phyloP scores from a whole-genome alignment of 768 basidiomycete genomes.

The Myochromella boudieri region DNA sequence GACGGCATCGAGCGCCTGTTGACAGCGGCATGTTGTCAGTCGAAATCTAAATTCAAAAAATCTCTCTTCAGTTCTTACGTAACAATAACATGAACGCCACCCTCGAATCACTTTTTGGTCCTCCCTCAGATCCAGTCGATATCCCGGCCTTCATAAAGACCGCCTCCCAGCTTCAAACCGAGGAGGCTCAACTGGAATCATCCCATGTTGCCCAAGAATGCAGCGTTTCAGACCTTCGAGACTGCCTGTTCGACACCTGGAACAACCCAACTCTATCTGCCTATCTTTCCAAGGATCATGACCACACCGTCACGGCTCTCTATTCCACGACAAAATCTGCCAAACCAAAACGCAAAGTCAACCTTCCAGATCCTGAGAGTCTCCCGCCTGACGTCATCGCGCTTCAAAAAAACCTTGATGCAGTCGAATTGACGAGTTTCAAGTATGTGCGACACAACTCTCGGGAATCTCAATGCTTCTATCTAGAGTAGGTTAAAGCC shows the following conservation, averaged over 20 bases:
- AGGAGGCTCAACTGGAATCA: conserved; percentile 5
- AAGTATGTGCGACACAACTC: conserved; percentile 40
- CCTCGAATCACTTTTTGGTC: conserved; percentile 59
- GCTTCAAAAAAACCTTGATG: conserved; percentile 53
- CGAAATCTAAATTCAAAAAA: conserved; percentile 2
- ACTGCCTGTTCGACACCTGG: conserved; percentile 46
- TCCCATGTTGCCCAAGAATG: conserved; percentile 24
- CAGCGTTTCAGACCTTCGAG: conserved; percentile 55
- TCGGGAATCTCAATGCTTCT: neutral
- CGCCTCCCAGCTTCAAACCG: conserved; percentile 19
- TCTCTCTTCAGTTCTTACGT: conserved; percentile 5
- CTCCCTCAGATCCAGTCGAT: conserved; percentile 56
- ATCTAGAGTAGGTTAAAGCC: conserved; percentile 30
- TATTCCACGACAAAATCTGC: conserved; percentile 28
- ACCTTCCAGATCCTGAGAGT: conserved; percentile 35
- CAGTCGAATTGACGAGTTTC: conserved; percentile 56
- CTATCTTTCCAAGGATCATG: conserved; percentile 54
- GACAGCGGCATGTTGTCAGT: too few relatives aligned
- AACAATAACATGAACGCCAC: conserved; percentile 20
- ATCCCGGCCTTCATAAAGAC: conserved; percentile 44
- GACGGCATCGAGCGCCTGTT: too few relatives aligned
- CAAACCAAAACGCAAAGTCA: conserved; percentile 31
- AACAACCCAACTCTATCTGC: conserved; percentile 56
- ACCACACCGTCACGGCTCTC: conserved; percentile 38
- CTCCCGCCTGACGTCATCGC: conserved; percentile 44